Base-by-base conservation (phyloP, 441 rosid species). In the Aleurites moluccanus region DNA sequence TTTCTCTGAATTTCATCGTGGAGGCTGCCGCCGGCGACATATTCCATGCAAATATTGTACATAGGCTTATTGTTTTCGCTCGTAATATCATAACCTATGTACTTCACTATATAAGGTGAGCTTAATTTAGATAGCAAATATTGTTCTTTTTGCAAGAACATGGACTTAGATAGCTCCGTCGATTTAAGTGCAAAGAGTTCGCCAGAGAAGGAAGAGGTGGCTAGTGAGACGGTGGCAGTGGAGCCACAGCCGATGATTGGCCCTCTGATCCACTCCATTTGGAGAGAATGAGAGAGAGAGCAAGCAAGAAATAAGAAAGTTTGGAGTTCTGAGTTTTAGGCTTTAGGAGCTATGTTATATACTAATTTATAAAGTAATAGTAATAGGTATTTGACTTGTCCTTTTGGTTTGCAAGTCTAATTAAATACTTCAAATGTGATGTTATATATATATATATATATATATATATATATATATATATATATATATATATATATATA, bases 211-310 rank as follows among this genome's bases (percentile, higher is more conserved):
- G 57, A 55, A 2, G 80, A 67, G 69, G 87, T 83, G 76, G 96
- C 98, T 38, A 94, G 78, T 0, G 91, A 92, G 75, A 94, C 97
- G 35, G 91, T 78, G 65, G 99, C 93, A 25, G 97, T 88, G 77
- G 99, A 87, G 35, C 99, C 98, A 6, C 86, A 91, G 77, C 99
- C 99, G 64, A 94, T 81, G 77, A 80, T 55, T 25, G 90, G 94
- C 23, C 99, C 99, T 83, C 97, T 86, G 25, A 71, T 85, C 96
- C 93, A 92, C 75, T 88, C 89, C 90, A 94, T 94, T 5, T 42
- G 13, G 73, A 28, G 63, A 67, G 62, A 20, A 59, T 33, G 45
- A 52, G 47, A 47, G 44, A 61, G 56, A 73, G 76, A 75, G 57
- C 64, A 56, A 20, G 14, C 8, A 40, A 57, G 81, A 15, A 59